Base-by-base conservation (phyloP, 306 rosid species). In the Quercus robur region DNA sequence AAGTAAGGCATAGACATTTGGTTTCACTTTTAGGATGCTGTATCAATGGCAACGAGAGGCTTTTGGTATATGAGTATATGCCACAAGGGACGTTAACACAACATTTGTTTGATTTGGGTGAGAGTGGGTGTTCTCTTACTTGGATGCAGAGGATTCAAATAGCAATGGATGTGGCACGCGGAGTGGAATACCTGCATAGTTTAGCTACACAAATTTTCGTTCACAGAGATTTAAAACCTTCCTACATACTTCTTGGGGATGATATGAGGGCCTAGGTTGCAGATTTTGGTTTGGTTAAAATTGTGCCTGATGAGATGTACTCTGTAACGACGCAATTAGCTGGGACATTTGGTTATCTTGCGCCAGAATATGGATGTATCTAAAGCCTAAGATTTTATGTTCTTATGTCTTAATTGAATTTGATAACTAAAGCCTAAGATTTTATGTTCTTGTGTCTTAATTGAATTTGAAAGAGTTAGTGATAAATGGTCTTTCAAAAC, bases 181-280 rank as follows among this genome's bases (percentile, higher is more conserved):
- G 98, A 57, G 92, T 94, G 41, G 97, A 94, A 77, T 94, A 94
- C 84, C 80, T 94, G 67, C 97, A 92, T 78, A 86, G 94, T 54
- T 89, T 92, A 80, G 97, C 98, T 79, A 97, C 89, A 70, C 94
- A 89, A 75, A 94, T 94, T 85, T 94, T 94, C 76, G 89, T 94
- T 76, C 98, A 94, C 15, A 76, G 98, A 75, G 98, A 94, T 81
- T 82, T 94, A 68, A 94, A 94, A 78, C 98, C 98, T 38, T 92
- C 97, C 18, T 89, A 94, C 83, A 87, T 94, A 75, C 91, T 94
- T 78, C 92, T 94, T n/a, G 90, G 92, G 0, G 88, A 94, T 75
- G 91, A 92, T 84, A 89, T 92, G 94, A 90, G 94, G 81, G 98
- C 97, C 13, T 90, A 94, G 86, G 98, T 94, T 70, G 88, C 97